Percentiles rank a stretch among this genome's conserved stretches.
Evolutionary conservation across 108 stramenopile species (phyloP).

Genomic region (Cyclotella cryptica): DNA sequence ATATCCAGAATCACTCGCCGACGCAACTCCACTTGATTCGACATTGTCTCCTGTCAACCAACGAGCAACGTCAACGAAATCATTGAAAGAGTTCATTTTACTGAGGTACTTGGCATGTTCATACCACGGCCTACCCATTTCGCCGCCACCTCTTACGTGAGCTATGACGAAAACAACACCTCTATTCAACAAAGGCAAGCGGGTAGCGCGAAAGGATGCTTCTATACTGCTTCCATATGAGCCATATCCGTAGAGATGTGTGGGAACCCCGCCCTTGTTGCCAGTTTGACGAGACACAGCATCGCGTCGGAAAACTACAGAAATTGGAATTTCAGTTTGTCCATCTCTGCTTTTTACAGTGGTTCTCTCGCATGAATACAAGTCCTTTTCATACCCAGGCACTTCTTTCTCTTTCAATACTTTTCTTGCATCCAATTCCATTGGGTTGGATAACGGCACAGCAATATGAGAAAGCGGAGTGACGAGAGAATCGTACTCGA

Average conservation of each 20-base stretch:
- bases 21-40: background rate
- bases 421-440: constrained; percentile 48
- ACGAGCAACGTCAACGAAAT: constrained; percentile 88
- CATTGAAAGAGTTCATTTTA: constrained; percentile 96
- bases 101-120: constrained; percentile 94
- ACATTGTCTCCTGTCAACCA: constrained; percentile 48
- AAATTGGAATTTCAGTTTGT: constrained; percentile 80
- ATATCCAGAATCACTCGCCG: background rate
- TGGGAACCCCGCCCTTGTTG: constrained; percentile 55
- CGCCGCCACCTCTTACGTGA: constrained; percentile 96
- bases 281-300: constrained; percentile 47
- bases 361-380: constrained; percentile 80
- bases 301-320: constrained; percentile 86
- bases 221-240: constrained; percentile 93
- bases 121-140: constrained; percentile 97
- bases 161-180: constrained; percentile 92
- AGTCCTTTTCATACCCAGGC: constrained; percentile 81
- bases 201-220: constrained; percentile 69
- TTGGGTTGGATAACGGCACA: constrained; percentile 57
- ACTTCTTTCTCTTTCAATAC: constrained; percentile 86
- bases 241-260: constrained; percentile 93
- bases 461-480: constrained; percentile 78
- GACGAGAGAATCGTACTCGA: constrained; percentile 85
- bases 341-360: constrained; percentile 84
- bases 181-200: constrained; percentile 83